Evolutionary conservation across 768 basidiomycete genomes (phyloP).

Genomic region (Russula sp.): DNA sequence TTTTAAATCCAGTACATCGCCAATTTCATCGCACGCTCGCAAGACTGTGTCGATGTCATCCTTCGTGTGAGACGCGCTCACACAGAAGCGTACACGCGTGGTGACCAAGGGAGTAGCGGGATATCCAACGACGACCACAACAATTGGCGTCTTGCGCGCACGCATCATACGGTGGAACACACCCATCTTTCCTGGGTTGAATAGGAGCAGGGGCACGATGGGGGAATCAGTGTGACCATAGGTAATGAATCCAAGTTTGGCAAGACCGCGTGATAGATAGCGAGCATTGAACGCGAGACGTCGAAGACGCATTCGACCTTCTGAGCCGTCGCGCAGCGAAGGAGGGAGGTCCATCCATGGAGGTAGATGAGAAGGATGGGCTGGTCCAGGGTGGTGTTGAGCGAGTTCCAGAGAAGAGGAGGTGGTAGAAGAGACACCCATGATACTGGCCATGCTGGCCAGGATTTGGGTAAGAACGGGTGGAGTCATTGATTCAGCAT

Average conservation of each 20-base stretch:
- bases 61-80: conserved; percentile 94
- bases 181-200: conserved; percentile 91
- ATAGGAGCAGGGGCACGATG: conserved; percentile 87
- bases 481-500: conserved; percentile 88
- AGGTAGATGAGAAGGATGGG: conserved; percentile 56
- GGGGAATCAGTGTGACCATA: conserved; percentile 90
- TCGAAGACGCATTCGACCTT: conserved; percentile 75
- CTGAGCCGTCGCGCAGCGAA: conserved; percentile 68
- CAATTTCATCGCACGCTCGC: conserved; percentile 85
- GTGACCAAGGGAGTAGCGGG: conserved; percentile 87
- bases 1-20: conserved; percentile 85
- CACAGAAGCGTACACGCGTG: conserved; percentile 85
- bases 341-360: conserved; percentile 72
- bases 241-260: conserved; percentile 93
- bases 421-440: conserved; percentile 57
- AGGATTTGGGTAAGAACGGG: conserved; percentile 87
- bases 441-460: conserved; percentile 92
- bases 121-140: conserved; percentile 86
- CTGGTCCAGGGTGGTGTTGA: conserved; percentile 61
- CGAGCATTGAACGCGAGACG: conserved; percentile 93
- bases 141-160: conserved; percentile 63
- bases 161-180: conserved; percentile 89
- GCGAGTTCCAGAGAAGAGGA: conserved; percentile 27
- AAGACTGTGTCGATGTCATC: conserved; percentile 87
- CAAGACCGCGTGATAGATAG: conserved; percentile 80